phyloP scores from a whole-genome alignment of 1,284 basidiomycete species.

The Rhodotorula mucilaginosa region DNA sequence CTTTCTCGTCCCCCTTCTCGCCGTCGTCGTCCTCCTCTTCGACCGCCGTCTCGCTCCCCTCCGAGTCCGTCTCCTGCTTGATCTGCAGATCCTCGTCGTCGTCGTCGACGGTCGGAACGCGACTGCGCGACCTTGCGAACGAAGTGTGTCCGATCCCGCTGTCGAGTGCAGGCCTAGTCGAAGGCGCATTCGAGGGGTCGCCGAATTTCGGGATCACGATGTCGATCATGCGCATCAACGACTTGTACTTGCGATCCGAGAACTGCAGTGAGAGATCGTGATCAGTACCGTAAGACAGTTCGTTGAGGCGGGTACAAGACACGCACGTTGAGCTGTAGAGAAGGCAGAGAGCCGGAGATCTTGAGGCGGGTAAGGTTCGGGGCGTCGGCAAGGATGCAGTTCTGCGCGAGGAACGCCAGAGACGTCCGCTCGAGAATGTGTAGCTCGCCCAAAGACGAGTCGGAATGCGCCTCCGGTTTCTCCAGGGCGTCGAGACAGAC shows the following conservation, averaged over 20 bases:
- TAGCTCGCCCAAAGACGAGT: constrained; percentile 56
- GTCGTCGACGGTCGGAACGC: constrained; percentile 54
- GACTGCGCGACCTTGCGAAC: constrained; percentile 28
- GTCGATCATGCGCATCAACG: constrained; percentile 88
- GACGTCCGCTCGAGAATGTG: constrained; percentile 93
- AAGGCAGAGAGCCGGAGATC: constrained; percentile 84
- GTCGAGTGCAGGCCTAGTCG: constrained; percentile 9
- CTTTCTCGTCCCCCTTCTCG: constrained; percentile 52
- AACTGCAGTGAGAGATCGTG: neutral
- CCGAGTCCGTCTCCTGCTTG: constrained; percentile 40
- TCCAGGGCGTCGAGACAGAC: constrained; percentile 74
- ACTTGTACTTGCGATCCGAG: constrained; percentile 94
- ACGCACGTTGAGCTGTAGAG: constrained; percentile 73
- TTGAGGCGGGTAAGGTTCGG: constrained; percentile 87
- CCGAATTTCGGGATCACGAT: constrained; percentile 84
- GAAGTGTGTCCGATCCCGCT: constrained; percentile 24
- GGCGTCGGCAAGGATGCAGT: constrained; percentile 86
- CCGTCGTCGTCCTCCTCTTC: constrained; percentile 33
- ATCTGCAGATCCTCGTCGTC: constrained; percentile 52
- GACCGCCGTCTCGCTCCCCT: constrained; percentile 3
- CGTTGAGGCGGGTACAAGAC: neutral
- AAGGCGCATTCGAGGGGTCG: constrained; percentile 48
- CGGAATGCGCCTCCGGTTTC: constrained; percentile 47
- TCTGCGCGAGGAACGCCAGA: constrained; percentile 85
- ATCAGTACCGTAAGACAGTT: neutral